Base-by-base conservation (phyloP, 495 filamentous ascomycete genomes). In the Neurospora hispaniola region DNA sequence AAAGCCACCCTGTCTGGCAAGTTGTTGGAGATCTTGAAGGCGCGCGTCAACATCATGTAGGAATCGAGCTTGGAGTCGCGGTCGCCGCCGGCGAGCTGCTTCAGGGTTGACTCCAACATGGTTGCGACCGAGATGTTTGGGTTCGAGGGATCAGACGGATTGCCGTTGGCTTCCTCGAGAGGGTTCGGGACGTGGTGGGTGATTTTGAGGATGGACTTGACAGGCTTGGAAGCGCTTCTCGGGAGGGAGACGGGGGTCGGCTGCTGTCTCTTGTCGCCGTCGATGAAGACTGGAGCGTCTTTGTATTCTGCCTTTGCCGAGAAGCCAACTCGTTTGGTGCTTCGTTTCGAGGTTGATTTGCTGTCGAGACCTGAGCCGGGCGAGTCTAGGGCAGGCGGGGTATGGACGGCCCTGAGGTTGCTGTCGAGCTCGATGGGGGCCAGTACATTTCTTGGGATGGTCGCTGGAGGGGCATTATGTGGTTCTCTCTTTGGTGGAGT, bases 201-300 rank as follows among this genome's bases (percentile, higher is more conserved):
- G 73, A 83, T 86, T 80, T 98, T 99, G 69, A 99, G 86, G 71
- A 99, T 98, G 3, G 94, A 95, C 77, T 95, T 97, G 35, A 88
- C 76, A 14, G 92, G 88, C 77, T 90, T 93, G 42, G 84, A 85
- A 70, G 90, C 86, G 76, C 86, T 89, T 39, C 91, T 90, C 5
- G 85, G 88, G 39, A 81, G 74, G 75, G 86, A 79, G 75, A 84
- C 78, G 74, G 87, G 82, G 2, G 83, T 84, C 4, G 79, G 75
- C 8, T 80, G 74, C 14, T 81, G 78, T 10, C 73, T 69, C 42
- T 80, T 78, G 42, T 83, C 78, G 7, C 85, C 82, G 71, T 85
- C 82, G 23, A 83, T 75, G 71, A 85, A 84, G 3, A 81, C 79
- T 7, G 86, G 85, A 59, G 88, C 82, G 69, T 91, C 90, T 74